Evolutionary conservation across 352 stramenopile species (phyloP), one percentile per base, ranked within the genome.

Genomic region (Pythium guiyangense): DNA sequence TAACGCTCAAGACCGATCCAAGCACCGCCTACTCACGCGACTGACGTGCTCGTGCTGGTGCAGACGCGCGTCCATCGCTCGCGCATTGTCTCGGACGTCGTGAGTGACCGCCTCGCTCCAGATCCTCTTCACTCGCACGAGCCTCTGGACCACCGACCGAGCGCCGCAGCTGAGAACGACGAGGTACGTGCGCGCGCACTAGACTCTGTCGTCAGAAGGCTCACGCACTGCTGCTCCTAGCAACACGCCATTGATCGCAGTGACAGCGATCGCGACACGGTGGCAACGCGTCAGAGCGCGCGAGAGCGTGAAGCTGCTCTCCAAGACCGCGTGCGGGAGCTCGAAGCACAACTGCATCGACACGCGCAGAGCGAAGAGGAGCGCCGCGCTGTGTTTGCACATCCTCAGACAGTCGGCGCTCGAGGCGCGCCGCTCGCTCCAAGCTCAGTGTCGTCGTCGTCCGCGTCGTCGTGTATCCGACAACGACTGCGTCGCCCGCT

Each of bases 301-400:
- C 11, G 25, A 22, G 26, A 51, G 15, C 52, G 58, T 29, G 51
- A 64, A 50, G 25, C 35, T 10, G n/a, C 54, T 0, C 14, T 64
- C 4, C 47, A 66, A 22, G 29, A 37, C 35, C 57, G 60, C 14
- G 46, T 66, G 4, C 31, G 39, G 12, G 48, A 60, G 39, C 48
- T 66, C 4, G 47, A 66, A 46, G 53, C 52, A 2, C 52, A 39
- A 27, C 47, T 66, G 26, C 27, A 44, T 18, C 59, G 47, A 14
- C 51, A 57, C 34, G n/a, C 31, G 6, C 52, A 66, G 20, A 56
- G 59, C 20, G 59, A 66, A 52, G 59, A 66, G 6, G 53, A 66
- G 29, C 47, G 45, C 11, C 35, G 40, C 10, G 40, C 39, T 4
- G 37, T 61, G 40, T 57, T 66, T 39, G 27, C 59, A 4, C 15